A percentile compares a stretch with the other conserved stretches of the same genome.
These are phyloP conservation scores for Cyphellophora attinorum DNA, from an alignment of 2,329 filamentous ascomycete species.

Conservation along the genomic window DNA sequence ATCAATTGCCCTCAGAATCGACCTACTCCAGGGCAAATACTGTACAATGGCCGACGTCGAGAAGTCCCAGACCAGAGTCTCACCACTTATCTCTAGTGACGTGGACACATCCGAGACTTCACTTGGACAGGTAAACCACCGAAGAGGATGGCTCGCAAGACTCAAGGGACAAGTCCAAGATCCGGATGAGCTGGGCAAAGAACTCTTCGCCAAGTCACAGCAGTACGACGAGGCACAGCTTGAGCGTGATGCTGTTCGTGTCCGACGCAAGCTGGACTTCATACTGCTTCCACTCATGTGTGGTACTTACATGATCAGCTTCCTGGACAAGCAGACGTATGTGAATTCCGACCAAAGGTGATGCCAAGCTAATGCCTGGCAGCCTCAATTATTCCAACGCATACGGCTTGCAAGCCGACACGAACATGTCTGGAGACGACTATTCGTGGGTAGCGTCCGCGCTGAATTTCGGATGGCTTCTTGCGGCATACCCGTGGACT, in stretches of 20 bases:
- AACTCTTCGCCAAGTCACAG: conserved; percentile 24
- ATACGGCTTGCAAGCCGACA: conserved; percentile 19
- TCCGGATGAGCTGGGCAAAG: conserved; percentile 9
- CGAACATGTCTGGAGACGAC: conserved; percentile 20
- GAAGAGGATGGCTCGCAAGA: conserved; percentile 28
- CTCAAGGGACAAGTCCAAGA: conserved; percentile 24
- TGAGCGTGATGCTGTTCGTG: conserved; percentile 22
- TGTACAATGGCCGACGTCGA: too few relatives aligned
- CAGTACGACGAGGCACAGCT: conserved; percentile 27
- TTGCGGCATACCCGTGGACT: conserved; percentile 21
- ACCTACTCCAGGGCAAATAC: too few relatives aligned
- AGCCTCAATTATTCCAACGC: conserved; percentile 22
- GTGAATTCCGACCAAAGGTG: conserved; percentile 3
- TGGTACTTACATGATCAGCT: conserved; percentile 23
- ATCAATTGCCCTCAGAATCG: too few relatives aligned
- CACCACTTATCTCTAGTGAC: too few relatives aligned
- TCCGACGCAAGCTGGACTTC: conserved; percentile 27
- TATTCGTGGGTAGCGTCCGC: conserved; percentile 23
- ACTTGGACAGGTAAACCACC: too few relatives aligned
- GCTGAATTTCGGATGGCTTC: conserved; percentile 24
- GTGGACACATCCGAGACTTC: too few relatives aligned
- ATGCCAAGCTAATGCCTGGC: not conserved
- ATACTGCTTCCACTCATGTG: conserved; percentile 28
- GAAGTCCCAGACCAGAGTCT: too few relatives aligned
- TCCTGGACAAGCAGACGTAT: conserved; percentile 23